Conservation (phyloP, 176 grass and related monocot species). For the Cenchrus purpureus region DNA sequence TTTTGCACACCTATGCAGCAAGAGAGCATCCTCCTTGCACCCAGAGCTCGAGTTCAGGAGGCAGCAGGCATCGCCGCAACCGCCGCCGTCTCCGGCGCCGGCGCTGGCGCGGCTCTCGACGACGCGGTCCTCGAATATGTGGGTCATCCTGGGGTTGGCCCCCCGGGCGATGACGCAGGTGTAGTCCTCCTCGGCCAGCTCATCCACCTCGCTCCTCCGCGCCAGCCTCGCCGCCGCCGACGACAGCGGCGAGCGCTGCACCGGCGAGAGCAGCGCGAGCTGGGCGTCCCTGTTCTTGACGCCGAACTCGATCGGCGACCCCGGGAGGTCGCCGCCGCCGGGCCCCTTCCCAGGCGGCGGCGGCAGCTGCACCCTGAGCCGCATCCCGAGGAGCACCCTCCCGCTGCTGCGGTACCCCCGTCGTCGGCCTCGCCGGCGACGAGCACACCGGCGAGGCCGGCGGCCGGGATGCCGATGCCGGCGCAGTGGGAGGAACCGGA, state of each 20-base stretch:
- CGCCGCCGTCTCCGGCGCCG: background rate
- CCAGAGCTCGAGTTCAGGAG: slow-evolving; percentile 43
- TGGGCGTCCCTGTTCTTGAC: slow-evolving; percentile 68
- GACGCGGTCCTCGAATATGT: slow-evolving; percentile 72
- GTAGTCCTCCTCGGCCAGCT: slow-evolving; percentile 70
- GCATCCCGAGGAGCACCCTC: slow-evolving; percentile 50
- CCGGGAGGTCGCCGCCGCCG: slow-evolving; percentile 9
- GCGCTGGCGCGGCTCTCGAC: slow-evolving; percentile 50
- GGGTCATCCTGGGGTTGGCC: slow-evolving; percentile 61
- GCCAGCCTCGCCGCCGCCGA: slow-evolving; percentile 26
- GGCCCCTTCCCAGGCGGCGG: background rate
- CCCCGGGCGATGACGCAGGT: slow-evolving; percentile 70
- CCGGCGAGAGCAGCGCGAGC: slow-evolving; percentile 61
- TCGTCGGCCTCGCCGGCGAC: slow-evolving; percentile 28
- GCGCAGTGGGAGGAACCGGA: background rate
- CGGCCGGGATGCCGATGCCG: background rate
- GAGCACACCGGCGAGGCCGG: slow-evolving; percentile 42
- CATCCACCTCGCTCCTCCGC: slow-evolving; percentile 39
- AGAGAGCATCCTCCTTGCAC: slow-evolving; percentile 44
- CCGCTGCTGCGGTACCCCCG: background rate
- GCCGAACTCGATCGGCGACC: slow-evolving; percentile 74
- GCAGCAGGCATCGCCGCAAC: slow-evolving; percentile 23
- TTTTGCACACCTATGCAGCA: slow-evolving; percentile 2
- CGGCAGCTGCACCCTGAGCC: slow-evolving; percentile 49
- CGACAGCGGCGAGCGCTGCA: slow-evolving; percentile 48